Base-by-base conservation (phyloP, 345 rosid genomes). In the Brassica cretica region DNA sequence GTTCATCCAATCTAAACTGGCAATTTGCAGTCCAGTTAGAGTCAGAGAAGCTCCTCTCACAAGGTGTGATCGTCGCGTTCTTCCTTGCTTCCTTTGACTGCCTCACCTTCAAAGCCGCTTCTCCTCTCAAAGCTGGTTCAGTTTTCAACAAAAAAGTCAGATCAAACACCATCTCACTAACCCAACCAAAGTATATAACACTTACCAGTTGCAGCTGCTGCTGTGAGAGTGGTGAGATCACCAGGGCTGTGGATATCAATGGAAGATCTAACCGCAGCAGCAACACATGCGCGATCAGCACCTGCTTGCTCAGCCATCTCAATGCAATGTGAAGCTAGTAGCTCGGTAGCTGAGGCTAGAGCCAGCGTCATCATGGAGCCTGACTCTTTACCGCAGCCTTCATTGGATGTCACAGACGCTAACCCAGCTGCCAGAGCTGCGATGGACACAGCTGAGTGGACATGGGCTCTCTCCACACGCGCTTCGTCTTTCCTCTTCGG, bases 401-500 rank as follows among this genome's bases (percentile, higher is more conserved):
- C 85, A 10, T 91, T 83, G 2, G 87, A 88, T 3, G 92, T 80
- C 66, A 82, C 86, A 16, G 94, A 83, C 1, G 98, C 98, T 82
- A 94, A 75, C 4, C 89, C 98, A 15, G 95, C 93, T 2, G 98
- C 98, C 67, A 92, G 81, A 64, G 92, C 94, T 4, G 97, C 98
- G 61, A 94, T 79, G n/a, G 98, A 91, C 56, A 92, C 68, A 66
- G 95, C 86, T 1, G 98, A 87, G 69, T 94, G 96, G 49, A 88
- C 41, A 30, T 35, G 88, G 1, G 98, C 97, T 27, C 81, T 89
- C 55, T 94, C 98, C 12, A 87, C 80, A 2, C 98, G 88, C 0
- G 79, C 83, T 80, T 77, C 86, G 8, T 92, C 97, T 76, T 92
- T 94, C 85, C 84, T 92, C 89, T 75, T 89, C 75, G 2, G 60